Percentiles rank a stretch among this genome's conserved stretches.
These are phyloP conservation scores for Saxophila tyrrhenica DNA, from an alignment of 495 filamentous ascomycete species.

Conservation along the genomic window DNA sequence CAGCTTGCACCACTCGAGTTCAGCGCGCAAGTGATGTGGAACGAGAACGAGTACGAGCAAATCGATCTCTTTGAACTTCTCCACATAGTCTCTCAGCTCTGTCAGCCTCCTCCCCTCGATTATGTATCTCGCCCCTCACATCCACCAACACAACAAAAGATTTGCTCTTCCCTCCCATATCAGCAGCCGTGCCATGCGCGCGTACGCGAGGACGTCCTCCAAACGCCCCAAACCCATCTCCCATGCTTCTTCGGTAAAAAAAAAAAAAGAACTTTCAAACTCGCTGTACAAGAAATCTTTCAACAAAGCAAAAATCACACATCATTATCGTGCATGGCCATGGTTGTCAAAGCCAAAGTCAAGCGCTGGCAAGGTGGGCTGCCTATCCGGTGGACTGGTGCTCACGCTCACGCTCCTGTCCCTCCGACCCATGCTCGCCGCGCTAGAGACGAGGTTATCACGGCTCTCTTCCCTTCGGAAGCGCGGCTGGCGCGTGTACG, in stretches of 20 bases:
- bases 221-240: not conserved
- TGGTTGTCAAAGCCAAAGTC: not conserved
- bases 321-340: not conserved
- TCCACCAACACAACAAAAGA: too few species aligned
- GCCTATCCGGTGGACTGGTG: not conserved
- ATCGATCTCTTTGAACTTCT: too few species aligned
- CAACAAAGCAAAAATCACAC: not conserved
- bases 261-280: not conserved
- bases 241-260: not conserved
- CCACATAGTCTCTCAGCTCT: too few species aligned
- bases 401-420: constrained; percentile 6
- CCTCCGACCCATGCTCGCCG: constrained; percentile 20
- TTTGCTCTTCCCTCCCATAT: too few species aligned
- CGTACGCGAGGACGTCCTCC: not conserved
- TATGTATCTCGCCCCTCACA: too few species aligned
- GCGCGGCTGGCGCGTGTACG: constrained; percentile 1
- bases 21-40: too few species aligned
- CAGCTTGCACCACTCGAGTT: too few species aligned
- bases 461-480: constrained; percentile 11
- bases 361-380: not conserved
- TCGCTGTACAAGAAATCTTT: not conserved
- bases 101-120: too few species aligned
- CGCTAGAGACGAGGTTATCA: constrained; percentile 14
- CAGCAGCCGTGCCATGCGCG: not conserved
- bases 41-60: too few species aligned